Conservation (phyloP, 768 basidiomycete species). For the Lactifluus piperatus region DNA sequence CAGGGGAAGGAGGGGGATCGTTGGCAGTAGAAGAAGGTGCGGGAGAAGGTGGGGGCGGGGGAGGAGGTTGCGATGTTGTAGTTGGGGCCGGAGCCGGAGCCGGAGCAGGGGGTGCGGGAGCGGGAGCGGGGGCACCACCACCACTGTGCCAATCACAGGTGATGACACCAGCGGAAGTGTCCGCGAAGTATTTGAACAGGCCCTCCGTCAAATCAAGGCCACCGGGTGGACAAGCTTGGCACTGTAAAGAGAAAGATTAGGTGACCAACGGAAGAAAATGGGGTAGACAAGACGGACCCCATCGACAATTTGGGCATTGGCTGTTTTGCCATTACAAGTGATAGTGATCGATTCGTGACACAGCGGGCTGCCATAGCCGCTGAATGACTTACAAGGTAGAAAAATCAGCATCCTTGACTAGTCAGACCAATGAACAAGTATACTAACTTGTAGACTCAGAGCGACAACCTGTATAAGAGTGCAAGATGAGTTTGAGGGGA, state of each 20-base stretch:
- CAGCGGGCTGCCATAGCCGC: constrained; percentile 52
- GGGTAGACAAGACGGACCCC: constrained; percentile 32
- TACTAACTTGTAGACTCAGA: constrained; percentile 3
- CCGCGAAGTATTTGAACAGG: constrained; percentile 38
- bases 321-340: constrained; percentile 49
- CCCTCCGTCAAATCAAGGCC: constrained; percentile 40
- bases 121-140: background rate
- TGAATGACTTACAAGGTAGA: constrained; percentile 38
- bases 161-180: constrained; percentile 29
- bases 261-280: background rate
- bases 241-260: constrained; percentile 25
- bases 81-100: background rate
- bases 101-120: background rate
- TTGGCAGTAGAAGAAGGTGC: background rate
- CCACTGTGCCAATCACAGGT: constrained; percentile 31
- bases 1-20: background rate
- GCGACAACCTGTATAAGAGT: constrained; percentile 11
- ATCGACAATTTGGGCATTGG: constrained; percentile 53
- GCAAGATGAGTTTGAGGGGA: background rate
- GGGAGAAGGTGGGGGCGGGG: background rate
- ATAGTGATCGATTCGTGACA: constrained; percentile 60
- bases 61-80: background rate
- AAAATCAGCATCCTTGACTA: background rate
- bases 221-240: constrained; percentile 31
- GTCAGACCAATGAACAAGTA: background rate